Evolutionary conservation across 768 basidiomycete species (phyloP).

Genomic region (Tylopilus cervinicoccineus): DNA sequence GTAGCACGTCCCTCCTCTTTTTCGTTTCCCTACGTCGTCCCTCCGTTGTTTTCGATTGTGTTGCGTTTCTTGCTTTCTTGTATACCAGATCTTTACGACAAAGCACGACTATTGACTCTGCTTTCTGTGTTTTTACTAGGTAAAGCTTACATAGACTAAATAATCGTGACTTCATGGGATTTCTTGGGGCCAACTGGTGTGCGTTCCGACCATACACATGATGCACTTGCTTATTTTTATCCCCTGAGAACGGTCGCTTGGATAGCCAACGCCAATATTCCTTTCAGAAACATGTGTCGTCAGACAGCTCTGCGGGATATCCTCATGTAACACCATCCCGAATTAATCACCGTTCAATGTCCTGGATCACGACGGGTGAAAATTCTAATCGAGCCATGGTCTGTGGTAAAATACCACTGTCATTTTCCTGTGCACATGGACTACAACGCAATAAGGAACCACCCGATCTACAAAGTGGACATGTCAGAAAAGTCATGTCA

Average conservation of each 20-base stretch:
- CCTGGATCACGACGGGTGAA: slow-evolving; percentile 17
- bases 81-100: slow-evolving; percentile 33
- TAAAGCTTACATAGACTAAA: slow-evolving; percentile 33
- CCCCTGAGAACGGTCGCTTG: slow-evolving; percentile 27
- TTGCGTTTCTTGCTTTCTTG: slow-evolving; percentile 33
- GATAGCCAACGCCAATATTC: slow-evolving; percentile 14
- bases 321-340: slow-evolving; percentile 29
- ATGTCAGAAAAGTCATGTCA: slow-evolving; percentile 15
- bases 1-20: slow-evolving; percentile 13
- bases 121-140: slow-evolving; percentile 33
- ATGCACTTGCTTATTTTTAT: slow-evolving; percentile 30
- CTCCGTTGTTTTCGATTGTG: slow-evolving; percentile 22
- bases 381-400: slow-evolving; percentile 20
- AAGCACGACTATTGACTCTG: slow-evolving; percentile 33
- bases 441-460: slow-evolving; percentile 25
- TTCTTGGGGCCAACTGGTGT: slow-evolving; percentile 17
- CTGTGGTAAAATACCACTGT: slow-evolving; percentile 12
- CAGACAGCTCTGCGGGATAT: slow-evolving; percentile 25
- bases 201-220: slow-evolving; percentile 17
- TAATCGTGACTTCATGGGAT: slow-evolving; percentile 27
- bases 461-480: slow-evolving; percentile 32
- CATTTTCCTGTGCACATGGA: slow-evolving; percentile 26
- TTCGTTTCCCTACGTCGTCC: slow-evolving; percentile 10
- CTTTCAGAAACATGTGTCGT: slow-evolving; percentile 24
- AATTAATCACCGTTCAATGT: slow-evolving; percentile 35